phyloP scores from a whole-genome alignment of 768 basidiomycete species.

The Mycena rebaudengoi region DNA sequence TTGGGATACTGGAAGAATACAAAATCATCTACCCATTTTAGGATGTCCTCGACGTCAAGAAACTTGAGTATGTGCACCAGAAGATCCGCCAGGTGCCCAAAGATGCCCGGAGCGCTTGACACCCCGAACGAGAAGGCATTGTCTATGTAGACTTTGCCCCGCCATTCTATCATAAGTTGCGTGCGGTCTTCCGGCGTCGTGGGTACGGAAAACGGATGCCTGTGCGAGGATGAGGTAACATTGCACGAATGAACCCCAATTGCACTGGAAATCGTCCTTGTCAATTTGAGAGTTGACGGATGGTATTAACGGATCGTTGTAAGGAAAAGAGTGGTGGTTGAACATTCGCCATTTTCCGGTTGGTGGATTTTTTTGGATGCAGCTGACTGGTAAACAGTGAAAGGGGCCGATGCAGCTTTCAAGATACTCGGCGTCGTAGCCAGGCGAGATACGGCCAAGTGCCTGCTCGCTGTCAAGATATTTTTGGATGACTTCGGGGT shows the following conservation, averaged over 20 bases:
- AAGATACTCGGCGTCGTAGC: too few relatives aligned
- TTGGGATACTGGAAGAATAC: not conserved
- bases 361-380: too few relatives aligned
- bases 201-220: not conserved
- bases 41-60: not conserved
- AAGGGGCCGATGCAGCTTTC: too few relatives aligned
- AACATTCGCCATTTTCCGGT: too few relatives aligned
- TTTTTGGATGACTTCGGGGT: too few relatives aligned
- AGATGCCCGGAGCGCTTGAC: not conserved
- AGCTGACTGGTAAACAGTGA: too few relatives aligned
- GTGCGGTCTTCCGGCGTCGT: not conserved
- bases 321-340: conserved; percentile 28
- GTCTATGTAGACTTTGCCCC: not conserved
- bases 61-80: not conserved
- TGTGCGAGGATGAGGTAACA: conserved; percentile 10
- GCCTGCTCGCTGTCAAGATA: too few relatives aligned
- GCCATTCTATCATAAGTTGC: not conserved
- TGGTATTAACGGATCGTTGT: conserved; percentile 5
- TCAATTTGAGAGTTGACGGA: conserved; percentile 14
- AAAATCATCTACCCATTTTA: conserved; percentile 6
- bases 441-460: too few relatives aligned
- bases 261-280: conserved; percentile 8
- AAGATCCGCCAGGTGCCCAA: not conserved
- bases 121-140: not conserved
- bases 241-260: conserved; percentile 25